Evolutionary conservation across 805 yeast species (phyloP), one percentile per base, ranked within the genome.

Genomic region (Pichia gijzeniarum): DNA sequence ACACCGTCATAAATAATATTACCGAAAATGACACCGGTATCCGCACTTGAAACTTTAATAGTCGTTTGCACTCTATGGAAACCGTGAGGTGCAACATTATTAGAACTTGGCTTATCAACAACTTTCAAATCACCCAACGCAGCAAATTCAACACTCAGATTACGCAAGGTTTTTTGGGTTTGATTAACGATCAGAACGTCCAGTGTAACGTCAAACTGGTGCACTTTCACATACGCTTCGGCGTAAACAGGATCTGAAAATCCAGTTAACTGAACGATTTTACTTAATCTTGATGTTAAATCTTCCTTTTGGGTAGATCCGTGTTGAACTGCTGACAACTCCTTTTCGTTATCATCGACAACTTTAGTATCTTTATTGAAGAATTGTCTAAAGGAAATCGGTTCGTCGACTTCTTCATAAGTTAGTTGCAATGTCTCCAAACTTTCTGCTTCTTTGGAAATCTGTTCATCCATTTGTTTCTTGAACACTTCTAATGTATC

Each of bases 161-260:
- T 91, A 59, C 95, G 84, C 64, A 93, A 75, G 3, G 99, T 93
- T 49, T 78, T 84, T 5, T 80, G 81, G 2, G 99, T 93, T 70
- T 93, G 99, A 63, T 93, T 93, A 38, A 93, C 98, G 51, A 93
- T 70, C 63, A 93, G 71, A 16, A 93, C 96, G 58, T 95, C 99
- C 55, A 93, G 74, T 0, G 89, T 89, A 57, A 93, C 95, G 64
- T 95, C 98, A 63, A 85, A 93, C 68, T 95, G 98, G 59, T 90
- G 95, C n/a, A 88, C 93, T 54, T 86, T 86, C 54, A 93, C 87
- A 59, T 85, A 87, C 0, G 97, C 99, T 69, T 93, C 99, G 6
- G 96, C 98, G 63, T 93, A 93, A 30, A 93, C 95, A 18, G 98
- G 95, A 64, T 93, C 99, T 0, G 96, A 85, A 66, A 89, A 93